Percentiles rank a stretch among this genome's conserved stretches.
phyloP scores from a whole-genome alignment of 345 rosid genomes.

The Hibiscus syriacus region DNA sequence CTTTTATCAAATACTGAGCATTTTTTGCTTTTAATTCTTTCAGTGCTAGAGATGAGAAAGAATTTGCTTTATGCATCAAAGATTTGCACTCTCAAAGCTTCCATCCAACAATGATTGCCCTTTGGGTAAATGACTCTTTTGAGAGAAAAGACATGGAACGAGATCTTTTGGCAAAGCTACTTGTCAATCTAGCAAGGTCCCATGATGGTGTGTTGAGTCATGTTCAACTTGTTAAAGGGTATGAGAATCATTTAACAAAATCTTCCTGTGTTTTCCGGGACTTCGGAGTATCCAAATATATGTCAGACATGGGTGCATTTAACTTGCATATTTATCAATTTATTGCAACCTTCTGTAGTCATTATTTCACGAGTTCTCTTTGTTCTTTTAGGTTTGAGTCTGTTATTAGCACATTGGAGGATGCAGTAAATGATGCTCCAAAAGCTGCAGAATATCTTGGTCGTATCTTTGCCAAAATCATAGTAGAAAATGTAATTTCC shows the following conservation, averaged over 20 bases:
- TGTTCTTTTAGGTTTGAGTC: conserved; percentile 55
- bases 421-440: conserved; percentile 87
- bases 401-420: conserved; percentile 68
- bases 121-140: conserved; percentile 89
- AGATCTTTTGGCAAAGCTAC: conserved; percentile 77
- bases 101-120: conserved; percentile 83
- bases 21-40: conserved; percentile 9
- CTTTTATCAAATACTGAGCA: background rate
- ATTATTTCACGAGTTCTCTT: background rate
- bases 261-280: background rate
- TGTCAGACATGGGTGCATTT: too few relatives aligned
- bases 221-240: conserved; percentile 72
- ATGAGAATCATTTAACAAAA: conserved; percentile 9
- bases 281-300: background rate
- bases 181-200: conserved; percentile 53
- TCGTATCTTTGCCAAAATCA: conserved; percentile 42
- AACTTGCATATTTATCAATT: too few relatives aligned
- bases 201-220: conserved; percentile 36
- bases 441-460: conserved; percentile 87
- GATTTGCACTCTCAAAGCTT: conserved; percentile 72
- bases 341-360: background rate
- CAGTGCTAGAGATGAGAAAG: conserved; percentile 91
- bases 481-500: conserved; percentile 39
- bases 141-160: conserved; percentile 91
- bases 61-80: conserved; percentile 74